Evolutionary conservation across 805 yeast genomes (phyloP), one percentile per base, ranked within the genome.

Genomic region (Metschnikowia corniflorae): DNA sequence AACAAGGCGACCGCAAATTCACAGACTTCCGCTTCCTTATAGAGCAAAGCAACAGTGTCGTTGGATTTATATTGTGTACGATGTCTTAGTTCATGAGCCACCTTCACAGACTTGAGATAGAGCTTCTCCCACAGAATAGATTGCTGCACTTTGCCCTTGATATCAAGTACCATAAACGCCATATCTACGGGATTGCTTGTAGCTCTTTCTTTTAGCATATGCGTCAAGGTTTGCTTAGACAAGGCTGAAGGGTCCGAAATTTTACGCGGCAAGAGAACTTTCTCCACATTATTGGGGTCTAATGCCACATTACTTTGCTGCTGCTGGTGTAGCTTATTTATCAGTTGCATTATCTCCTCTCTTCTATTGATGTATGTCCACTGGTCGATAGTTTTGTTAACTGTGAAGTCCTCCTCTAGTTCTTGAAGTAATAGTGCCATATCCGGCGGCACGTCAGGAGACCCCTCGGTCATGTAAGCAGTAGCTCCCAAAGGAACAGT

Each of bases 91-190:
- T 82, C 84, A 56, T 82, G 86, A 0, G 96, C 96, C 7, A 93
- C 81, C 51, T 85, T 87, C 54, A 87, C 95, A 0, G 97, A 83
- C 49, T 82, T 77, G 26, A 81, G 58, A 46, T 86, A 84, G 12
- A 93, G 67, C 54, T 86, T 88, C 40, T 86, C 96, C 98, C 98
- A 93, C 1, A 91, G 70, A 10, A 91, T 82, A 0, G 83, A 64
- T 23, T 70, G 70, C 1, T 75, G 67, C 52, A 89, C 97, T 55
- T 86, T 89, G 5, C 96, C 97, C 48, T 77, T 83, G 3, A 73
- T 55, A 54, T 88, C 96, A 10, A 93, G 65, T 2, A 79, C 74
- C 29, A 80, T 61, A 26, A 91, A 70, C 0, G 97, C 96, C 7
- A 71, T 66, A 38, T 85, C 88, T 1, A 58, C 25, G 35, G 77